Conservation (phyloP, 108 stramenopile genomes). For the Chaetoceros tenuissimus region DNA sequence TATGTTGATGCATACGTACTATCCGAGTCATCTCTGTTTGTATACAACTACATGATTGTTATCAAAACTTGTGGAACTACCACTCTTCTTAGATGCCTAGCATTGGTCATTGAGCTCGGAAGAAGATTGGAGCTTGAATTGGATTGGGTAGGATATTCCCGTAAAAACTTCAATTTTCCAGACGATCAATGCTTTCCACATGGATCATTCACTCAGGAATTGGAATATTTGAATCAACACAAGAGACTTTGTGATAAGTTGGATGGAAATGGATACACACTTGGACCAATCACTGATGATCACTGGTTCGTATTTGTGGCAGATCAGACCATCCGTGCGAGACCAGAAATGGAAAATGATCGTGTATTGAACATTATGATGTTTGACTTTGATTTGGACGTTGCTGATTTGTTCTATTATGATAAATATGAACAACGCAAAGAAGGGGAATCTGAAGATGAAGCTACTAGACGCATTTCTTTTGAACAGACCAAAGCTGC, state of each 20-base stretch:
- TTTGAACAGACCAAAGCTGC: constrained; percentile 62
- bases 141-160: constrained; percentile 98
- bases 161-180: constrained; percentile 98
- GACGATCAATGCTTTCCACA: constrained; percentile 90
- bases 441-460: constrained; percentile 68
- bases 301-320: constrained; percentile 99
- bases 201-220: constrained; percentile 84
- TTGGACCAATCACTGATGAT: constrained; percentile 96
- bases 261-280: constrained; percentile 93
- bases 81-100: constrained; percentile 95
- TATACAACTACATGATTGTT: constrained; percentile 96
- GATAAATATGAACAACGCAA: constrained; percentile 48
- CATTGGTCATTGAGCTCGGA: constrained; percentile 84
- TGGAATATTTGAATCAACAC: constrained; percentile 89
- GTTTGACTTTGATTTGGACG: constrained; percentile 96
- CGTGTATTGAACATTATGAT: constrained; percentile 99
- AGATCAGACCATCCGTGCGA: constrained; percentile 86
- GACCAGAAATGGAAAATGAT: constrained; percentile 77
- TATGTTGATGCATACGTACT: constrained; percentile 97
- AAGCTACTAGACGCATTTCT: constrained; percentile 69
- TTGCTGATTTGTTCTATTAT: constrained; percentile 83
- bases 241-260: constrained; percentile 79
- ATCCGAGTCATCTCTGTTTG: constrained; percentile 95
- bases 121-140: constrained; percentile 84
- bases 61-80: constrained; percentile 99